Evolutionary conservation across 768 basidiomycete species (phyloP).

Genomic region (Leccinum boreale): DNA sequence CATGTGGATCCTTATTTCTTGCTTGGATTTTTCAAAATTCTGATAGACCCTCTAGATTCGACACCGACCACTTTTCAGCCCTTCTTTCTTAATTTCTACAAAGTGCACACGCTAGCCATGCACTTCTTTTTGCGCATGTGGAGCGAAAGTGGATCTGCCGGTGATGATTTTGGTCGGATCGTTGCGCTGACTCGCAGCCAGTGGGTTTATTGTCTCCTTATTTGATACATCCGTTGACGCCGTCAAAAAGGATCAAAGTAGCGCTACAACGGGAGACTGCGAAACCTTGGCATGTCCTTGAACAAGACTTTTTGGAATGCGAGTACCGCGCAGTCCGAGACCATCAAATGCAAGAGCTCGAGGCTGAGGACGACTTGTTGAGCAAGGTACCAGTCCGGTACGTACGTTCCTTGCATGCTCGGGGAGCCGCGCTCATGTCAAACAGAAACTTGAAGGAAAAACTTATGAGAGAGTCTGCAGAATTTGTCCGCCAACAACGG

Average conservation of each 20-base stretch:
- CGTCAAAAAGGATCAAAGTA: slow-evolving; percentile 58
- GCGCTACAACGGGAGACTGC: slow-evolving; percentile 72
- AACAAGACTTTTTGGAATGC: slow-evolving; percentile 73
- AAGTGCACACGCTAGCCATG: slow-evolving; percentile 75
- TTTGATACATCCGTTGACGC: not conserved
- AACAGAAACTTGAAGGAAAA: slow-evolving; percentile 80
- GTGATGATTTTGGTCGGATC: slow-evolving; percentile 75
- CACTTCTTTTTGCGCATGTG: slow-evolving; percentile 92
- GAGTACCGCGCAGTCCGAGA: slow-evolving; percentile 86
- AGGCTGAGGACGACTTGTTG: slow-evolving; percentile 82
- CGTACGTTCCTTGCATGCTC: slow-evolving; percentile 19
- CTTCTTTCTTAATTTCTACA: slow-evolving; percentile 82
- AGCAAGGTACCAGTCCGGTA: slow-evolving; percentile 85
- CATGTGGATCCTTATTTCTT: slow-evolving; percentile 50
- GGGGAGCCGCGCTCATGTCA: slow-evolving; percentile 3
- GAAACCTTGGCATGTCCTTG: slow-evolving; percentile 81
- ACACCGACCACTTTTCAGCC: slow-evolving; percentile 81
- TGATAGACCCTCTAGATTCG: slow-evolving; percentile 44
- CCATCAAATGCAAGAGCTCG: slow-evolving; percentile 87
- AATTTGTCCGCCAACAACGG: slow-evolving; percentile 85
- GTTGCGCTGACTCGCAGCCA: slow-evolving; percentile 79
- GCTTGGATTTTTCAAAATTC: not conserved
- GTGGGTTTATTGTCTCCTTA: slow-evolving; percentile 42
- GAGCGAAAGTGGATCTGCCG: slow-evolving; percentile 79
- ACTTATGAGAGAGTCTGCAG: slow-evolving; percentile 85